Conservation (phyloP, 139 green algal species). For the Chlamydomonas sp. region DNA sequence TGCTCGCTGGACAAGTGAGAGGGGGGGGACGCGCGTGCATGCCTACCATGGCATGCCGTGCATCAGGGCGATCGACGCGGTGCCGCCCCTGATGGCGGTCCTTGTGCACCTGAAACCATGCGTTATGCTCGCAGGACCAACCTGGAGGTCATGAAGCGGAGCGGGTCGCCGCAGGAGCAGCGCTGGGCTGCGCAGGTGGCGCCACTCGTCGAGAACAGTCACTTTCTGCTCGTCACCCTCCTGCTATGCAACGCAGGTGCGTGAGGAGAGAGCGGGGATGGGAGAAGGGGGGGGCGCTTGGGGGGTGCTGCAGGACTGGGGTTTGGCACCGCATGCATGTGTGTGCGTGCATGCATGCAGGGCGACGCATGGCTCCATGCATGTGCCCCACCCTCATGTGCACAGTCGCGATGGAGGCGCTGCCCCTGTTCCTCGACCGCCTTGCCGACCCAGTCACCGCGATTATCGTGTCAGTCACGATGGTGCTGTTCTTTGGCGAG, state of each 20-base stretch:
- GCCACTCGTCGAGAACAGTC: slow-evolving; percentile 39
- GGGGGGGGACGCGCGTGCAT: slow-evolving; percentile 37
- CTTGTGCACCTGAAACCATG: neutral
- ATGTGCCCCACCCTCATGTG: neutral
- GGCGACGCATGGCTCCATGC: neutral
- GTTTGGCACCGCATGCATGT: neutral
- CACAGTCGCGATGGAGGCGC: slow-evolving; percentile 32
- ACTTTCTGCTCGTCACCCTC: slow-evolving; percentile 57
- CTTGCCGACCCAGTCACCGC: slow-evolving; percentile 56
- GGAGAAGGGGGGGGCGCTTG: neutral
- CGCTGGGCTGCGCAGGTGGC: slow-evolving; percentile 27
- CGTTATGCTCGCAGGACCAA: slow-evolving; percentile 3
- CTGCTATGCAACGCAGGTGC: slow-evolving; percentile 58
- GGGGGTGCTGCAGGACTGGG: neutral
- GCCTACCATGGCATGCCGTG: neutral
- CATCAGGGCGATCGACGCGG: neutral
- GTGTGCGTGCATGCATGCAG: neutral
- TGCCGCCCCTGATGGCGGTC: neutral
- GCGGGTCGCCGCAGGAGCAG: slow-evolving; percentile 31
- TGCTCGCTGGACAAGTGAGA: slow-evolving; percentile 45
- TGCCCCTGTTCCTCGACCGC: slow-evolving; percentile 70
- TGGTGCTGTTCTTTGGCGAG: slow-evolving; percentile 79
- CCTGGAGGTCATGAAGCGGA: slow-evolving; percentile 32
- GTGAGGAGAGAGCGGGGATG: neutral
- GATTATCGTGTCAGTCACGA: slow-evolving; percentile 47